Conservation (phyloP, 306 rosid genomes). For the Quercus variabilis region DNA sequence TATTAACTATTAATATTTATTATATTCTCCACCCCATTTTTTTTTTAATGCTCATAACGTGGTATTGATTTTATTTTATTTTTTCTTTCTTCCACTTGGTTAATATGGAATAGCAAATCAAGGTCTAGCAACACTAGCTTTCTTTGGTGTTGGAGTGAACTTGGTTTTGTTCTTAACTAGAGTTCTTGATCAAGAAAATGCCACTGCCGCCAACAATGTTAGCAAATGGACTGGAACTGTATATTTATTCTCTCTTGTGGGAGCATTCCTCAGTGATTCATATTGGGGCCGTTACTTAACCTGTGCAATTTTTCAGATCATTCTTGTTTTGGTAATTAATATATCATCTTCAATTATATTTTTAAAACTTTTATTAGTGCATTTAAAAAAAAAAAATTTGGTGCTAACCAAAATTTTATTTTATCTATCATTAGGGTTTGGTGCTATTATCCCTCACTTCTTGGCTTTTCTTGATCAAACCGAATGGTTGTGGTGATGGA, state of each 20-base stretch:
- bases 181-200: conserved; percentile 47
- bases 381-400: not conserved
- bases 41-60: not conserved
- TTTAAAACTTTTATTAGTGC: not conserved
- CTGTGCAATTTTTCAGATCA: conserved; percentile 43
- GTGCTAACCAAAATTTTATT: not conserved
- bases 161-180: conserved; percentile 51
- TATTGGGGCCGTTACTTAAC: conserved; percentile 59
- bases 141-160: conserved; percentile 66
- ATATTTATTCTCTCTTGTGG: conserved; percentile 46
- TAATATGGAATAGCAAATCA: conserved; percentile 40
- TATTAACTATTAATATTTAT: too few species aligned
- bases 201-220: conserved; percentile 48
- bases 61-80: not conserved
- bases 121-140: conserved; percentile 60
- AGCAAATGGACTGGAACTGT: conserved; percentile 66
- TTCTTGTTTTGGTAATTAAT: conserved; percentile 38
- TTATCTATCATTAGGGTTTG: conserved; percentile 36
- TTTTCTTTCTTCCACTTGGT: not conserved
- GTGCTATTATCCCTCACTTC: conserved; percentile 42
- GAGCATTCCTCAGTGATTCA: conserved; percentile 63
- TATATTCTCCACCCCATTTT: too few species aligned
- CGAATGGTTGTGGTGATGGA: conserved; percentile 42
- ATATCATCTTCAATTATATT: not conserved
- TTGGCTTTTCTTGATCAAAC: conserved; percentile 35